Evolutionary conservation across 805 yeast species (phyloP).

Genomic region (Priceomyces haplophilus): DNA sequence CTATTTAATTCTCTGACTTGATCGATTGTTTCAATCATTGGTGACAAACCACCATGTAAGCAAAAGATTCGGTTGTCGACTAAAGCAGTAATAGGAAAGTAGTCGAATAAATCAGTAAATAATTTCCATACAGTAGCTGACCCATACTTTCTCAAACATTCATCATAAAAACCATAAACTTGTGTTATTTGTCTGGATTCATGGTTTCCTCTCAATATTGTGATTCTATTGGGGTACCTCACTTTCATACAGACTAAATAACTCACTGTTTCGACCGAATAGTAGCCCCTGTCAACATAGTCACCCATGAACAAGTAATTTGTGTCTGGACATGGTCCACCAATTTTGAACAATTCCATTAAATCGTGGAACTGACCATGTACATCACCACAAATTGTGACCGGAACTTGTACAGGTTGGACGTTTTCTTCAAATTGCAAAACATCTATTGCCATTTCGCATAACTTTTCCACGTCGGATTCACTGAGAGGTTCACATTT

Average conservation of each 20-base stretch:
- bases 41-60: constrained; percentile 92
- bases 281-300: constrained; percentile 88
- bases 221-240: constrained; percentile 85
- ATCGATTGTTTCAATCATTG: constrained; percentile 90
- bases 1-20: constrained; percentile 89
- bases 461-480: constrained; percentile 71
- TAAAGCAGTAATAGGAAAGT: constrained; percentile 88
- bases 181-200: constrained; percentile 95
- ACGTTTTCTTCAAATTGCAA: constrained; percentile 90
- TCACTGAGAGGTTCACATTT: constrained; percentile 81
- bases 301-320: constrained; percentile 52
- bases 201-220: constrained; percentile 91
- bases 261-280: constrained; percentile 88
- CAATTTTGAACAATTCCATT: constrained; percentile 88
- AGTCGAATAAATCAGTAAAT: constrained; percentile 88
- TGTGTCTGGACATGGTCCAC: constrained; percentile 56
- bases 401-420: constrained; percentile 93
- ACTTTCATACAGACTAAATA: constrained; percentile 89
- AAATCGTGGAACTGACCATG: constrained; percentile 96
- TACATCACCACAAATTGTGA: constrained; percentile 95
- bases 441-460: constrained; percentile 90
- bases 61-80: constrained; percentile 90
- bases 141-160: constrained; percentile 90
- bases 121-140: constrained; percentile 90
- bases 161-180: constrained; percentile 94